Conservation (phyloP, 2,329 filamentous ascomycete genomes). For the Fusarium subglutinans region DNA sequence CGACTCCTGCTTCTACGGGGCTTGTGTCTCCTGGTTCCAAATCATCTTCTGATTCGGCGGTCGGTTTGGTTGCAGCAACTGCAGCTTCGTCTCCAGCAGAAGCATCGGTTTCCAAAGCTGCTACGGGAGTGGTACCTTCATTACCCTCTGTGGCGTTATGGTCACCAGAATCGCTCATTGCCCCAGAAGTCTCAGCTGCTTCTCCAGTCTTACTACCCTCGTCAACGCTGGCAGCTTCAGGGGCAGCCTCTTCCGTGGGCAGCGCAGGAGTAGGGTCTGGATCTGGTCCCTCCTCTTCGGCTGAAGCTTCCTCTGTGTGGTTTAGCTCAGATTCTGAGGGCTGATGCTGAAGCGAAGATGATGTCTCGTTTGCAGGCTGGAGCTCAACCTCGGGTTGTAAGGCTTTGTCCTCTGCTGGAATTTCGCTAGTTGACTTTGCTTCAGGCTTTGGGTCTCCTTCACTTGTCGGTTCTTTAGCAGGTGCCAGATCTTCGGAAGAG, state of each 20-base stretch:
- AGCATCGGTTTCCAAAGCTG: background rate
- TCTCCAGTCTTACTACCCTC: slow-evolving; percentile 8
- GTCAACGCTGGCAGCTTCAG: background rate
- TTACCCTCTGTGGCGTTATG: background rate
- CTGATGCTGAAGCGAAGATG: background rate
- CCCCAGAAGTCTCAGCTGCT: background rate
- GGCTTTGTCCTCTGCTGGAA: background rate
- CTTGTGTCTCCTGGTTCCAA: background rate
- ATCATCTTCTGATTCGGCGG: background rate
- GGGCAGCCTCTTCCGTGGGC: background rate
- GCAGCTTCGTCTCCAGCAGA: background rate
- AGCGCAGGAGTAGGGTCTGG: background rate
- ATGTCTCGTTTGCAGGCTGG: background rate
- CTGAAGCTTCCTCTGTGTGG: background rate
- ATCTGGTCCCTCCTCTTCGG: background rate
- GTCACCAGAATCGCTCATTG: background rate
- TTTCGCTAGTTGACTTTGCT: background rate
- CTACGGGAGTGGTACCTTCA: background rate
- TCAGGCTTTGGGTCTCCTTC: background rate
- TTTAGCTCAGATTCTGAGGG: background rate
- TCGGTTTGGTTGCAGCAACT: background rate
- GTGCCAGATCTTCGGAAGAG: background rate
- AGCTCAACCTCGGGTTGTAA: slow-evolving; percentile 1
- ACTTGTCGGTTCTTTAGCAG: background rate
- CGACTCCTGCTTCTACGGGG: background rate